phyloP scores from a whole-genome alignment of 2,329 filamentous ascomycete genomes.

The Lachnellula hyalina region DNA sequence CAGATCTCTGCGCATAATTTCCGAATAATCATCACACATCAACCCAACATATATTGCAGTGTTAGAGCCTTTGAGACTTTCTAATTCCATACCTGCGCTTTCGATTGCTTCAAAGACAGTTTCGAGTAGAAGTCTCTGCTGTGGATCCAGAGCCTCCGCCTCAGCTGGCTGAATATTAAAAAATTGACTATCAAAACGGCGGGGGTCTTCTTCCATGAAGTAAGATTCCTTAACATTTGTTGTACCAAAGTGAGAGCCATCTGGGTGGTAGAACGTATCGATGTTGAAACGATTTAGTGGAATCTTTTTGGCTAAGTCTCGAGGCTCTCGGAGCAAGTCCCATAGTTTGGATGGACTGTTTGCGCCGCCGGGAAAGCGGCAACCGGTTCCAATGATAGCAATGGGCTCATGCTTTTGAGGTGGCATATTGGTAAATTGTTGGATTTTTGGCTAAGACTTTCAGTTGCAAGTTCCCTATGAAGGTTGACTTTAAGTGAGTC shows the following conservation, averaged over 20 bases:
- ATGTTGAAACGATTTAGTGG: constrained; percentile 39
- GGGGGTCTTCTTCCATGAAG: constrained; percentile 33
- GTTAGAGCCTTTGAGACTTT: constrained; percentile 14
- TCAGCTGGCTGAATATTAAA: constrained; percentile 27
- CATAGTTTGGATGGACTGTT: constrained; percentile 42
- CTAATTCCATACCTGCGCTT: constrained; percentile 18
- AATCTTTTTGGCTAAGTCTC: constrained; percentile 41
- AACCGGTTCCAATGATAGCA: constrained; percentile 35
- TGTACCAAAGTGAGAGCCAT: constrained; percentile 35
- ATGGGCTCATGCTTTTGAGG: constrained; percentile 14
- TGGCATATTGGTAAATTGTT: not conserved
- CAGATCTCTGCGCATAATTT: constrained; percentile 31
- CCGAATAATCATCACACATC: constrained; percentile 24
- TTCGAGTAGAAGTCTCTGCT: constrained; percentile 23
- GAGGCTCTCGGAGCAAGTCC: constrained; percentile 41
- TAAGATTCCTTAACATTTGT: constrained; percentile 20
- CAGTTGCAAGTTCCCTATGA: not conserved
- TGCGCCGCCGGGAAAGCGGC: constrained; percentile 36
- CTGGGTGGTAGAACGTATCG: constrained; percentile 47
- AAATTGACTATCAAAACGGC: constrained; percentile 35
- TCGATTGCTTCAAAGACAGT: constrained; percentile 28
- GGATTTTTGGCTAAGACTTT: not conserved
- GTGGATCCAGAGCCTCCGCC: constrained; percentile 25
- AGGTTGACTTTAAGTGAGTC: not conserved
- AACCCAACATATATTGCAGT: constrained; percentile 31